Evolutionary conservation across 176 grass and related monocot species (phyloP), one percentile per base, ranked within the genome.

Genomic region (Carex kokanica): DNA sequence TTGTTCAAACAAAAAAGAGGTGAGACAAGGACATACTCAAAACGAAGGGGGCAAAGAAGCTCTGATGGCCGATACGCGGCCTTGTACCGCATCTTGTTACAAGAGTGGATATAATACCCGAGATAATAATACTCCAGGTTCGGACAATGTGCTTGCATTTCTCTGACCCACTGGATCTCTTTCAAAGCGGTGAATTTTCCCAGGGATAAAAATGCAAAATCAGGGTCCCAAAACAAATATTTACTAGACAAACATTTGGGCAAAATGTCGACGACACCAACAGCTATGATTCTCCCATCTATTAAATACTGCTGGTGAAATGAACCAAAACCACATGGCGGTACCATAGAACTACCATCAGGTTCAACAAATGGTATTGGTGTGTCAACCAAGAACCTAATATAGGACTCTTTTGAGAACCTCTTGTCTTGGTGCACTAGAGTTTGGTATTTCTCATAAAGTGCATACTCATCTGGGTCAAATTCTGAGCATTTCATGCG

Each of bases 211-310:
- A 95, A 98, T 83, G 93, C 86, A 88, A 90, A 73, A 60, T 98
- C 93, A 91, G 96, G 96, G 87, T 98, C 96, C 96, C 96, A 98
- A 84, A 98, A 98, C 60, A 98, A 91, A 77, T 98, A 98, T 79
- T 98, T 98, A 88, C 93, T 98, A 70, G 96, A 98, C 83, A 98
- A 84, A 86, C 93, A 98, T 87, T 90, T 95, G 31, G 93, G 93
- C 81, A 98, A 88, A 47, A 98, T 91, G 85, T 95, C 96, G 38
- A 98, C 92, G 40, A 98, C 96, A 87, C 96, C 96, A 90, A 98
- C 96, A 52, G 93, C 96, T 64, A 95, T 86, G 70, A 98, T 90
- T 88, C 90, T 95, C 83, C 96, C 96, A 86, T 98, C 89, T 86
- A 98, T 88, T 89, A 94, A 85, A 64, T 98, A 95, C 57, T 93